phyloP scores from a whole-genome alignment of 805 yeast genomes.

The Sugiyamaella marilandica region DNA sequence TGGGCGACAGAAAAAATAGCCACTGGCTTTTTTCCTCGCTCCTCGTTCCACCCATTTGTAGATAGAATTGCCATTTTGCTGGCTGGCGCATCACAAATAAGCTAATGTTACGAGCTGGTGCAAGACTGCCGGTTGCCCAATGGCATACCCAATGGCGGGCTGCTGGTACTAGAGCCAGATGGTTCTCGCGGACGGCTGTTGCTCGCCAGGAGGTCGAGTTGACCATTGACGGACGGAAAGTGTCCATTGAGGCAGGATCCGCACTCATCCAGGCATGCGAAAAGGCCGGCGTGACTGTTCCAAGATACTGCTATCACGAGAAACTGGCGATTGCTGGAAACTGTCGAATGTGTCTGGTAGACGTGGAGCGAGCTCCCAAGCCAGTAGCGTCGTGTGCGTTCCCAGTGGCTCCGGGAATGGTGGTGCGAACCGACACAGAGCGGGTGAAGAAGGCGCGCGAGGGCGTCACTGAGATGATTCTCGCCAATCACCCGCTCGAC shows the following conservation, averaged over 20 bases:
- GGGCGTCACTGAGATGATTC: constrained; percentile 83
- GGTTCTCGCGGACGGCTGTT: constrained; percentile 34
- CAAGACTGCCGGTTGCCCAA: background rate
- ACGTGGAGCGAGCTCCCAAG: constrained; percentile 83
- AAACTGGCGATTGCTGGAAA: constrained; percentile 87
- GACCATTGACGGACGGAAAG: constrained; percentile 64
- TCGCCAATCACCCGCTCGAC: constrained; percentile 86
- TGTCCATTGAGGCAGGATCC: constrained; percentile 77
- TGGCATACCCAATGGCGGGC: background rate
- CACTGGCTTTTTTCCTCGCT: too few species aligned
- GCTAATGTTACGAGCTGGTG: background rate
- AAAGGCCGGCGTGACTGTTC: constrained; percentile 82
- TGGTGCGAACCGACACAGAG: constrained; percentile 71
- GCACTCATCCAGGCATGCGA: constrained; percentile 89
- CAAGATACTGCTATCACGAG: constrained; percentile 89
- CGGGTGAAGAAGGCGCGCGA: constrained; percentile 79
- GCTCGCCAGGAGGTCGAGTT: constrained; percentile 51
- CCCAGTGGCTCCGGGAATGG: constrained; percentile 91
- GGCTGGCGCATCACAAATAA: too few species aligned
- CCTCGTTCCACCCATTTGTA: too few species aligned
- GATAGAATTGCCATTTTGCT: too few species aligned
- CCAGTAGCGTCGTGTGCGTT: constrained; percentile 87
- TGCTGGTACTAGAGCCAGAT: constrained; percentile 8
- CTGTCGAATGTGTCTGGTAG: constrained; percentile 90
- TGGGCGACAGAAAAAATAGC: too few species aligned